A percentile compares a stretch with the other conserved stretches of the same genome.
These are phyloP conservation scores for Nannizzia gypsea DNA, from an alignment of 2,329 filamentous ascomycete genomes.

Conservation along the genomic window DNA sequence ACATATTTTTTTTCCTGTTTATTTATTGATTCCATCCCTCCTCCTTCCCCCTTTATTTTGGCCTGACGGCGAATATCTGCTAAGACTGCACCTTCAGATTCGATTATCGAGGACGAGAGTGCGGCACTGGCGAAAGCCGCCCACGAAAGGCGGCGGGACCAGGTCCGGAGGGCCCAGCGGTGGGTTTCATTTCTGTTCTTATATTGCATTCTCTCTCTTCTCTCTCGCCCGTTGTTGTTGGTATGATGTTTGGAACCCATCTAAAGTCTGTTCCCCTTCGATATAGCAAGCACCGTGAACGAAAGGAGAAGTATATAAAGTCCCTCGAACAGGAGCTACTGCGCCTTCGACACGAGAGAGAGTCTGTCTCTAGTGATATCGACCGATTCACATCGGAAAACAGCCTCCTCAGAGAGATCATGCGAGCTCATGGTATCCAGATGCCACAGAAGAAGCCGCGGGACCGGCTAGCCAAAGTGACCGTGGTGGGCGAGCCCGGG, in stretches of 20 bases:
- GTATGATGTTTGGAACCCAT: background rate
- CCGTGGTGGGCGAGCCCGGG: constrained; percentile 13
- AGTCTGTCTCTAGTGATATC: constrained; percentile 12
- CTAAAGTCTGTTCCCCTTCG: background rate
- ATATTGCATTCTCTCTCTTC: background rate
- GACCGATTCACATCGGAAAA: constrained; percentile 15
- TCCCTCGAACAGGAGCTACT: constrained; percentile 20
- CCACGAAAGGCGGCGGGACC: constrained; percentile 19
- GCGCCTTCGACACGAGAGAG: constrained; percentile 18
- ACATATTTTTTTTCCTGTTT: no score
- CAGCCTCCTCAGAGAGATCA: constrained; percentile 15
- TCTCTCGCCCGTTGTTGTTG: background rate
- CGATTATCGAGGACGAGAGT: constrained; percentile 5
- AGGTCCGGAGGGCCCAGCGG: constrained; percentile 22
- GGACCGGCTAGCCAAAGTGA: constrained; percentile 11
- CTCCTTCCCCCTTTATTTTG: background rate
- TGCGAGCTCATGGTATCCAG: constrained; percentile 15
- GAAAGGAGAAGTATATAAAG: constrained; percentile 23
- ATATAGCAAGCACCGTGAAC: constrained; percentile 22
- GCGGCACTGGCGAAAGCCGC: constrained; percentile 12
- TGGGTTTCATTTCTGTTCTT: constrained; percentile 9
- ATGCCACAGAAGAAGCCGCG: constrained; percentile 4
- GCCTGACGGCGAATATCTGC: background rate
- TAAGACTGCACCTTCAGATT: background rate
- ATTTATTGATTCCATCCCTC: background rate